Evolutionary conservation across 2,329 filamentous ascomycete genomes (phyloP).

Genomic region (Ceratocystis lukuohia): DNA sequence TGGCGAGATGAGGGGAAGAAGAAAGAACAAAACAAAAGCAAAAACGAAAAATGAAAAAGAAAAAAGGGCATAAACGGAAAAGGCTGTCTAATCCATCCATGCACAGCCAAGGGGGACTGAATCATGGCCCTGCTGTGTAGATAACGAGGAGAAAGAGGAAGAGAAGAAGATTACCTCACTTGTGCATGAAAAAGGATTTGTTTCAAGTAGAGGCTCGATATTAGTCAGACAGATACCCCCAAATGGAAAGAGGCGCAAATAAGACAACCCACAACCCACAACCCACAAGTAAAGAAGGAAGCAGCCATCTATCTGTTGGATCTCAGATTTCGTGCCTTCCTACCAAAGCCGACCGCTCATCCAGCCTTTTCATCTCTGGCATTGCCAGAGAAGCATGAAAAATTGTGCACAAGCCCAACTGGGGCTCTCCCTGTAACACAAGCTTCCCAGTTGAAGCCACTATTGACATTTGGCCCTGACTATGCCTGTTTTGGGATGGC

Average conservation of each 20-base stretch:
- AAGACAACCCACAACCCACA: background rate
- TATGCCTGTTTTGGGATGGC: background rate
- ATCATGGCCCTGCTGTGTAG: background rate
- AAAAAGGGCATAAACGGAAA: background rate
- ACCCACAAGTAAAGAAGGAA: background rate
- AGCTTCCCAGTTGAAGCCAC: background rate
- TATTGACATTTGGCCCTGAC: conserved; percentile 4
- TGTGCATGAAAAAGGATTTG: conserved; percentile 1
- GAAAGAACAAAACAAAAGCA: background rate
- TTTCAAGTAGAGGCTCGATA: background rate
- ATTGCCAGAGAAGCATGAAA: background rate
- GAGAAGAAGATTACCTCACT: background rate
- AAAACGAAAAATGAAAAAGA: no score
- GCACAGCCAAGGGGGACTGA: background rate
- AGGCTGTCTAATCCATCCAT: background rate
- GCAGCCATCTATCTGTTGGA: background rate
- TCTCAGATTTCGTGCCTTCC: background rate
- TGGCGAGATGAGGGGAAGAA: background rate
- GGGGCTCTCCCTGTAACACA: conserved; percentile 1
- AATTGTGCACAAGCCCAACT: conserved; percentile 2
- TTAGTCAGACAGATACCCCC: background rate
- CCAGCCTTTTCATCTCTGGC: background rate
- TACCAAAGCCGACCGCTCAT: background rate
- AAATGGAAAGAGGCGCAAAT: background rate
- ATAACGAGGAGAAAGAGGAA: background rate